Evolutionary conservation across 2,329 filamentous ascomycete species (phyloP), one percentile per base, ranked within the genome.

Genomic region (Aspergillus aculeatinus): DNA sequence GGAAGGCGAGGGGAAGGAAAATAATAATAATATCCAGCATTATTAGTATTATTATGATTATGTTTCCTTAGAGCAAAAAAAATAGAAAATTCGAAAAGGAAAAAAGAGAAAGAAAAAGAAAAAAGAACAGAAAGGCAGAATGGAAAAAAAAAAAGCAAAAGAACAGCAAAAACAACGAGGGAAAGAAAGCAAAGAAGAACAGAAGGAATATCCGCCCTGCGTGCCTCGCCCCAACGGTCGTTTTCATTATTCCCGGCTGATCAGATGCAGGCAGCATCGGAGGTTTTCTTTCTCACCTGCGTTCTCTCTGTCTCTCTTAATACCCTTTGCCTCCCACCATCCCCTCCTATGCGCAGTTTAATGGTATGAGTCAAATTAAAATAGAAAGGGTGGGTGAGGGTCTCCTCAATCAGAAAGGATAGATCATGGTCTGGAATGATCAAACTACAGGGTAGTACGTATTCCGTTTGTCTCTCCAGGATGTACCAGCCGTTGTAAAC

Each of bases 241-340:
- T 48, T 23, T 48, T 51, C 31, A 39, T 48, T 56, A 51, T 60
- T 56, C 48, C 53, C 56, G 11, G 39, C 39, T 51, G 51, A 56
- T 60, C 58, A 56, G 42, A 56, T 56, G 31, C 58, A 55, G 50
- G 31, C 58, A 55, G 47, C 49, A 51, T 60, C 58, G 58, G 53
- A 60, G 58, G 52, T 51, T 50, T 48, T 21, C 7, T 53, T 39
- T 58, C 33, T 59, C 31, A 19, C 16, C 39, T 44, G 39, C 39
- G 25, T 29, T 49, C 25, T 59, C 39, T 53, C 39, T 48, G 9
- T 60, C 33, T 16, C 14, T 53, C 52, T 53, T 47, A 31, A 19
- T 23, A n/a, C 23, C 23, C 23, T 27, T 44, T 16, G 11, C 33
- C 33, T 35, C 23, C 47, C 14, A 44, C n/a, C 48, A n/a, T 58